Percentiles rank a stretch among this genome's conserved stretches.
Conservation (phyloP, 2,329 filamentous ascomycete genomes). For the Xylaria polymorpha region DNA sequence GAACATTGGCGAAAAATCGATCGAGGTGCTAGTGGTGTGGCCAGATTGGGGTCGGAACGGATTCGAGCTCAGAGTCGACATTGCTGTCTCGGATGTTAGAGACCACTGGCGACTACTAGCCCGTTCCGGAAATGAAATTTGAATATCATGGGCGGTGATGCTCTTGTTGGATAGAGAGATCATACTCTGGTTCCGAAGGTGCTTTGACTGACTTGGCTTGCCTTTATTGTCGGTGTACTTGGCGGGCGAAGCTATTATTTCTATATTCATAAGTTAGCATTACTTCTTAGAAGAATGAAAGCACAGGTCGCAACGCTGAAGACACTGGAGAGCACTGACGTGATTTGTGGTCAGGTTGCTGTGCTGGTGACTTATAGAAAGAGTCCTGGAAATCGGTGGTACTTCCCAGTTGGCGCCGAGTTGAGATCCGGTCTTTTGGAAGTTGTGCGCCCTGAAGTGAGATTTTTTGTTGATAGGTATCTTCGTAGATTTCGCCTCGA, state of each 20-base stretch:
- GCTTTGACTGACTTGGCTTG: slow-evolving; percentile 36
- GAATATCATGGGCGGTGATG: slow-evolving; percentile 50
- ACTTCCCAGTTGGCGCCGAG: slow-evolving; percentile 40
- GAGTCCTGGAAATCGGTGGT: slow-evolving; percentile 41
- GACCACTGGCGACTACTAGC: slow-evolving; percentile 57
- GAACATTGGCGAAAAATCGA: slow-evolving; percentile 52
- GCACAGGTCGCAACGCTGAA: slow-evolving; percentile 23
- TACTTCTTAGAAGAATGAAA: slow-evolving; percentile 3
- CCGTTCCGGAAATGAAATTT: slow-evolving; percentile 52
- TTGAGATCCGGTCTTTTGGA: slow-evolving; percentile 35
- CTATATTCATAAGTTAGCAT: slow-evolving; percentile 39
- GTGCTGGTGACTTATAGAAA: slow-evolving; percentile 37
- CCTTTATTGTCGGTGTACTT: slow-evolving; percentile 30
- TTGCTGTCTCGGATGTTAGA: slow-evolving; percentile 56
- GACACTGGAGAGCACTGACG: slow-evolving; percentile 44
- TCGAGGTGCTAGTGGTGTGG: slow-evolving; percentile 59
- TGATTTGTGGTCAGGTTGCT: slow-evolving; percentile 35
- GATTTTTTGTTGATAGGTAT: slow-evolving; percentile 33
- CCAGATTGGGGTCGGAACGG: slow-evolving; percentile 56
- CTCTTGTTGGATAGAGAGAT: slow-evolving; percentile 43
- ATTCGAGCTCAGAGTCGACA: slow-evolving; percentile 56
- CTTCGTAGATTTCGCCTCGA: slow-evolving; percentile 31
- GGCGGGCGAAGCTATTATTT: slow-evolving; percentile 31
- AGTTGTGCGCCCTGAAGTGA: slow-evolving; percentile 33
- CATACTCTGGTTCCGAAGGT: slow-evolving; percentile 43